A percentile compares a stretch with the other conserved stretches of the same genome.
phyloP scores from a whole-genome alignment of 2,329 filamentous ascomycete genomes.

The Colletotrichum lupini region DNA sequence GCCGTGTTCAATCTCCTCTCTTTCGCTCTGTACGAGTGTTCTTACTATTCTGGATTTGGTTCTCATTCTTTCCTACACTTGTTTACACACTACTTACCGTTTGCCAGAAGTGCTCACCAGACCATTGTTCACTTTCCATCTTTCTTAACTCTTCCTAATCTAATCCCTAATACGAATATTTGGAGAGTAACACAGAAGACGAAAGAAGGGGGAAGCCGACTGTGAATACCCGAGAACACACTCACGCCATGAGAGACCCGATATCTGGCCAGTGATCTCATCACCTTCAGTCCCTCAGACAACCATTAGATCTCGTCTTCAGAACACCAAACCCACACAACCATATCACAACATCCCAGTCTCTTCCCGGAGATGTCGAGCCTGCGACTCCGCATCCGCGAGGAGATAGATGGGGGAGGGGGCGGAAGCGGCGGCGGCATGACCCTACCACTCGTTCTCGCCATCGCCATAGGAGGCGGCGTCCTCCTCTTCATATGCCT shows the following conservation, averaged over 20 bases:
- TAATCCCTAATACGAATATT: background rate
- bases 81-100: slow-evolving; percentile 1
- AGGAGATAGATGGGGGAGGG: background rate
- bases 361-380: background rate
- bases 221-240: background rate
- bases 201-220: background rate
- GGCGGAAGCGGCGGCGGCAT: slow-evolving; percentile 13
- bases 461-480: slow-evolving; percentile 60
- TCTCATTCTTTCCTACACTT: slow-evolving; percentile 8
- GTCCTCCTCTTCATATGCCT: slow-evolving; percentile 55
- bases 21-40: background rate
- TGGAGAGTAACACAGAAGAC: background rate
- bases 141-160: background rate
- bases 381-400: background rate
- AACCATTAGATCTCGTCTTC: background rate
- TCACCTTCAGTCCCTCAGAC: background rate
- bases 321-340: background rate
- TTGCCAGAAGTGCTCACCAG: background rate
- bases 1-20: background rate
- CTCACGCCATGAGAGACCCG: slow-evolving; percentile 8
- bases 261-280: background rate
- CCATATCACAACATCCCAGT: background rate
- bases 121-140: background rate
- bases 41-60: background rate
- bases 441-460: slow-evolving; percentile 52